Conservation (phyloP, 257 asterid genomes). For the Penstemon newberryi region DNA sequence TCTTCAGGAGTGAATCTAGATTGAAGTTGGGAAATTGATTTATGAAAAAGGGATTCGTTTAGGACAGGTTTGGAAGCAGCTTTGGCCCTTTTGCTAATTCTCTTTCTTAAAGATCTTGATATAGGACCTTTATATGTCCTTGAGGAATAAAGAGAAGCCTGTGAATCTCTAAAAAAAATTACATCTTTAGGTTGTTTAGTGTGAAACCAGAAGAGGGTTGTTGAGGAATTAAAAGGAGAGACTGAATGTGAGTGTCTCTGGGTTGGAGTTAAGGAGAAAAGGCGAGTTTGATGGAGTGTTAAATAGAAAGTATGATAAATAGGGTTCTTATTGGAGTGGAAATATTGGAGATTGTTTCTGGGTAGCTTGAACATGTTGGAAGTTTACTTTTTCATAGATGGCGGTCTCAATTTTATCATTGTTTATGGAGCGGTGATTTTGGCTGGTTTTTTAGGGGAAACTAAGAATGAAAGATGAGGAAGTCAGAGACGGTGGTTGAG, state of each 20-base stretch:
- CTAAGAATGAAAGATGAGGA: too few relatives aligned
- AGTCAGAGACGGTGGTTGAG: too few relatives aligned
- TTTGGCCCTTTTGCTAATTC: slow-evolving; percentile 67
- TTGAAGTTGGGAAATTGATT: slow-evolving; percentile 55
- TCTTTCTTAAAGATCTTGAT: slow-evolving; percentile 68
- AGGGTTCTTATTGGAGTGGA: slow-evolving; percentile 21
- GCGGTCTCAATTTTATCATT: too few relatives aligned
- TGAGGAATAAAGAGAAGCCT: slow-evolving; percentile 45
- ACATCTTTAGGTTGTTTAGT: slow-evolving; percentile 13
- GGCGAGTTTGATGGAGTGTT: slow-evolving; percentile 19
- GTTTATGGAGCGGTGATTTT: too few relatives aligned
- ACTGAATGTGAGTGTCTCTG: slow-evolving; percentile 27
- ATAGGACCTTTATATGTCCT: slow-evolving; percentile 60
- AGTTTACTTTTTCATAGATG: neutral
- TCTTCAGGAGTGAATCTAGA: slow-evolving; percentile 83
- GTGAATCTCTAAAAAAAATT: slow-evolving; percentile 15
- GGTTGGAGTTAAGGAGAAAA: slow-evolving; percentile 16
- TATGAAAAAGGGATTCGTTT: slow-evolving; percentile 51
- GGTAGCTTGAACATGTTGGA: slow-evolving; percentile 39
- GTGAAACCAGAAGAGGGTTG: slow-evolving; percentile 12
- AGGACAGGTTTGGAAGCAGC: slow-evolving; percentile 71
- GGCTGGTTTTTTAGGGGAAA: too few relatives aligned
- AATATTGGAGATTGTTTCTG: slow-evolving; percentile 30
- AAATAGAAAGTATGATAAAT: slow-evolving; percentile 2
- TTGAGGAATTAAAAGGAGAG: slow-evolving; percentile 24